phyloP scores from a whole-genome alignment of 805 yeast species.

The Kregervanrija delftensis region DNA sequence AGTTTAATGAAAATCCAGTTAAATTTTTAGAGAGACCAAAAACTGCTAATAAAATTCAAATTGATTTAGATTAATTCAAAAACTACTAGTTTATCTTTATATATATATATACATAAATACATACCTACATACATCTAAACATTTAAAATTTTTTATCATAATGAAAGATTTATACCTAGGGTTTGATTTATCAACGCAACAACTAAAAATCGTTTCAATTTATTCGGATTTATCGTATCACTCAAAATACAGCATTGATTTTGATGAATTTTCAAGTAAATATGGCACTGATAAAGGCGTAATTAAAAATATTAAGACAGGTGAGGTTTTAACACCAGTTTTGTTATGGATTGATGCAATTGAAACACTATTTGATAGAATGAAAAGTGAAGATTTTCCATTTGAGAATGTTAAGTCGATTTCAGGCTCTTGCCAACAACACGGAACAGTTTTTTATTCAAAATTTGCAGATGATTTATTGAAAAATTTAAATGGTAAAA shows the following conservation, averaged over 20 bases:
- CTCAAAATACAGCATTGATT: slow-evolving; percentile 56
- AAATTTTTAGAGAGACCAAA: slow-evolving; percentile 35
- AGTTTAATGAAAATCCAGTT: slow-evolving; percentile 42
- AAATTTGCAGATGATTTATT: slow-evolving; percentile 37
- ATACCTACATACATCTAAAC: too few relatives aligned
- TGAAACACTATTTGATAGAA: slow-evolving; percentile 50
- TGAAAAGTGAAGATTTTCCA: slow-evolving; percentile 47
- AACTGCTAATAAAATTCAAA: slow-evolving; percentile 4
- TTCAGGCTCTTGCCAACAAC: slow-evolving; percentile 88
- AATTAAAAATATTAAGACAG: slow-evolving; percentile 40
- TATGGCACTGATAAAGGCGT: slow-evolving; percentile 77
- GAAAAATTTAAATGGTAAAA: slow-evolving; percentile 24
- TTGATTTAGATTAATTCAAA: slow-evolving; percentile 4
- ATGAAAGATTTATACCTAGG: slow-evolving; percentile 43
- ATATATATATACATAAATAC: neutral
- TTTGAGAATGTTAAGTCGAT: slow-evolving; percentile 56
- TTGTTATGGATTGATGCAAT: slow-evolving; percentile 87
- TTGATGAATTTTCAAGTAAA: slow-evolving; percentile 48
- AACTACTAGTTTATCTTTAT: neutral
- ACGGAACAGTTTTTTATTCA: slow-evolving; percentile 84
- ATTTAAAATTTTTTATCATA: too few relatives aligned
- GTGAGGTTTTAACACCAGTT: slow-evolving; percentile 72
- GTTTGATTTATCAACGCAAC: slow-evolving; percentile 86
- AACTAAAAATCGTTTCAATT: slow-evolving; percentile 68
- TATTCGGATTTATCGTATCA: slow-evolving; percentile 42